A percentile compares a stretch with the other conserved stretches of the same genome.
Conservation (phyloP, 1,284 basidiomycete species). For the Somion occarium region DNA sequence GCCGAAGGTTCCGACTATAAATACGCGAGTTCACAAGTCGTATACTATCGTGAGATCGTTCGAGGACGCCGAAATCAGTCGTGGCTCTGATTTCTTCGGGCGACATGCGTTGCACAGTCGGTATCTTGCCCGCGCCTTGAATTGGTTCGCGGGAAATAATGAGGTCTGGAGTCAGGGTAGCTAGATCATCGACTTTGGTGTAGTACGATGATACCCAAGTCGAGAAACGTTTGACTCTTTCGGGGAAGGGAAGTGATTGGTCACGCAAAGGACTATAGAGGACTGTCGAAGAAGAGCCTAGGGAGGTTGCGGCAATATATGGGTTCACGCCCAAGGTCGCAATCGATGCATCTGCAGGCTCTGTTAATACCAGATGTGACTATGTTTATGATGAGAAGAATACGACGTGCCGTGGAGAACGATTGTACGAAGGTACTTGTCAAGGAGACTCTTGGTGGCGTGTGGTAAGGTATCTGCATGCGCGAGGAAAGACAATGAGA, state of each 20-base stretch:
- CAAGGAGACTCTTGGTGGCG: slow-evolving; percentile 5
- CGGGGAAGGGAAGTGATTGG: neutral
- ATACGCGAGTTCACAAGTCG: slow-evolving; percentile 3
- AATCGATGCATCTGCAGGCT: neutral
- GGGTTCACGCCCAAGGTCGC: neutral
- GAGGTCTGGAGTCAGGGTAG: neutral
- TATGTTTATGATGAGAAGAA: neutral
- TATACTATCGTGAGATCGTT: slow-evolving; percentile 4
- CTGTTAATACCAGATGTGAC: neutral
- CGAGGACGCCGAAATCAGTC: slow-evolving; percentile 6
- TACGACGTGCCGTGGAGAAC: slow-evolving; percentile 14
- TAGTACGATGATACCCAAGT: slow-evolving; percentile 11
- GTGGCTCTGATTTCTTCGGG: slow-evolving; percentile 4
- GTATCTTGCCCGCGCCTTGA: neutral
- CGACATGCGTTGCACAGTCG: slow-evolving; percentile 9
- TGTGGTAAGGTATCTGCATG: slow-evolving; percentile 7
- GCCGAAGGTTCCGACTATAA: slow-evolving; percentile 4
- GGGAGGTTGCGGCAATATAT: neutral
- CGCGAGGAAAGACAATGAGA: slow-evolving; percentile 12
- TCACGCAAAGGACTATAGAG: slow-evolving; percentile 13
- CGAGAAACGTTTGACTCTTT: slow-evolving; percentile 4
- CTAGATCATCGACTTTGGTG: slow-evolving; percentile 4
- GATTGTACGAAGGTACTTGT: slow-evolving; percentile 11
- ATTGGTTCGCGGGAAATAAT: neutral
- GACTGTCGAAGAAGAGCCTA: neutral